These are phyloP conservation scores for Henckelia pumila DNA, from an alignment of 257 asterid genomes.

Conservation along the genomic window DNA sequence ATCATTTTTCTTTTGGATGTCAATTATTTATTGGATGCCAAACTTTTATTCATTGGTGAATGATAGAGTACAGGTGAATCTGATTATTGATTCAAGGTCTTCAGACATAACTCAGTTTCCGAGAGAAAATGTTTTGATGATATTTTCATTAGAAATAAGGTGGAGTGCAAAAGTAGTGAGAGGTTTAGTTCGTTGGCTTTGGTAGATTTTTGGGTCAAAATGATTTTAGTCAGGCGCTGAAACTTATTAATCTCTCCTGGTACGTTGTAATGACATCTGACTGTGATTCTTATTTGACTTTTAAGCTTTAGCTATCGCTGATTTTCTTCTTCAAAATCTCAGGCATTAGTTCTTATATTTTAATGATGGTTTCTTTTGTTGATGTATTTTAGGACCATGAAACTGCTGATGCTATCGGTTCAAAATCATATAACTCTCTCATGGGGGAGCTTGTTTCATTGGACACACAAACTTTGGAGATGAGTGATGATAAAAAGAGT, in stretches of 20 bases:
- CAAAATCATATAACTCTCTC: conserved; percentile 82
- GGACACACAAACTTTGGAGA: conserved; percentile 50
- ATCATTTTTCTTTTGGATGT: background rate
- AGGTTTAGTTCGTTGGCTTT: background rate
- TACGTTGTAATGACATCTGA: conserved; percentile 18
- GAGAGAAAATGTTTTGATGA: background rate
- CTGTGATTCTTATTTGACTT: conserved; percentile 1
- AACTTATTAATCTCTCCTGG: conserved; percentile 10
- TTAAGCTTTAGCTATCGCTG: background rate
- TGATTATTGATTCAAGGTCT: background rate
- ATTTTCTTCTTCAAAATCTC: background rate
- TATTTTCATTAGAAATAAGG: background rate
- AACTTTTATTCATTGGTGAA: background rate
- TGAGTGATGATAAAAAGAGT: conserved; percentile 36
- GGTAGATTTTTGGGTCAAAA: conserved; percentile 12
- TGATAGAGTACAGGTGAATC: background rate
- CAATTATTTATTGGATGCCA: background rate
- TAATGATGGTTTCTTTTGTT: conserved; percentile 27
- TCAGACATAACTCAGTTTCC: background rate
- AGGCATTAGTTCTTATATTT: background rate
- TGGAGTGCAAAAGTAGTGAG: conserved; percentile 3
- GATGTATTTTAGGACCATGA: conserved; percentile 58
- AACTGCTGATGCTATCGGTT: conserved; percentile 76
- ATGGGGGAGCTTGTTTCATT: conserved; percentile 90
- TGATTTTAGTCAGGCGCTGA: conserved; percentile 3